Conservation (phyloP, 2,329 filamentous ascomycete species). For the Cyanodermella asteris region DNA sequence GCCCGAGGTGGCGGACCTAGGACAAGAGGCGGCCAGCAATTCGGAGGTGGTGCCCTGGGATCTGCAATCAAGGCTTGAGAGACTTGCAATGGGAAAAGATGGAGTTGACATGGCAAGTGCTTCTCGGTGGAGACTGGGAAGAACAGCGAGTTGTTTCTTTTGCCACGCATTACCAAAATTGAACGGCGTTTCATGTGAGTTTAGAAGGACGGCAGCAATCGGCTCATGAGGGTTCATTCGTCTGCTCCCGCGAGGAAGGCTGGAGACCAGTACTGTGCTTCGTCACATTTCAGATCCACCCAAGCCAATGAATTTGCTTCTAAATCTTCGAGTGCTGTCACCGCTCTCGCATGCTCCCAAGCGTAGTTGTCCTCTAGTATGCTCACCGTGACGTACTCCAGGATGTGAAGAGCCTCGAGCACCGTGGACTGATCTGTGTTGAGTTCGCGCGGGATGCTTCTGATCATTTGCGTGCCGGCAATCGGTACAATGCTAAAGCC, state of each 20-base stretch:
- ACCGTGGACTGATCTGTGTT: conserved; percentile 87
- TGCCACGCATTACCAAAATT: too few species aligned
- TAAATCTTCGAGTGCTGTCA: conserved; percentile 77
- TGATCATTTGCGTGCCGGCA: conserved; percentile 67
- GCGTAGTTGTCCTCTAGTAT: conserved; percentile 72
- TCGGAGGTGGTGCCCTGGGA: conserved; percentile 27
- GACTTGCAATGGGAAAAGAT: too few species aligned
- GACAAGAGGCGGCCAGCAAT: conserved; percentile 26
- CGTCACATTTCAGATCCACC: conserved; percentile 67
- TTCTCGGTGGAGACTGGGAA: too few species aligned
- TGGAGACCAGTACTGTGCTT: conserved; percentile 80
- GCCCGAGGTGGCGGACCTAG: conserved; percentile 18
- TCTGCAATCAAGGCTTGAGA: conserved; percentile 27
- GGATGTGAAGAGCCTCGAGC: conserved; percentile 70
- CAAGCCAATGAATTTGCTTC: conserved; percentile 77
- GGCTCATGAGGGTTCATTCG: too few species aligned
- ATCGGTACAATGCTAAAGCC: conserved; percentile 72
- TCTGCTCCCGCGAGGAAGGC: too few species aligned
- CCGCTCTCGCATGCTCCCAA: conserved; percentile 68
- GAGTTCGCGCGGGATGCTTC: conserved; percentile 83
- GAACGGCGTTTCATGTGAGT: too few species aligned
- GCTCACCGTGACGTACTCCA: conserved; percentile 74
- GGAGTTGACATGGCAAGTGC: too few species aligned
- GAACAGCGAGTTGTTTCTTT: too few species aligned
- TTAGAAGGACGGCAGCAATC: too few species aligned